A percentile compares a stretch with the other conserved stretches of the same genome.
Evolutionary conservation across 305 asterid genomes (phyloP).

Genomic region (Solanum hybrid): DNA sequence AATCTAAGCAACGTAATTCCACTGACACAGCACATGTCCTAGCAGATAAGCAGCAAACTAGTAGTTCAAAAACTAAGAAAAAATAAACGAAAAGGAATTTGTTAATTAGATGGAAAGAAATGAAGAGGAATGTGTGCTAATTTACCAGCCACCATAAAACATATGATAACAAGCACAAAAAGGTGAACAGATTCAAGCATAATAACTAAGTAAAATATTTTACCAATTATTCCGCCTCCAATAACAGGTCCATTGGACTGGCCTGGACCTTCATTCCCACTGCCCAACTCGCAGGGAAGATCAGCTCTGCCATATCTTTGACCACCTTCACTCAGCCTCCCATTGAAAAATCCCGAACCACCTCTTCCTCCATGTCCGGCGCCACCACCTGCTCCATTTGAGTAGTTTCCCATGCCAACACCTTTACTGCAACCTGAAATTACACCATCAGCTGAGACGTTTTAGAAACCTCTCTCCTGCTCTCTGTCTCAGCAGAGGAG

Average conservation of each 20-base stretch:
- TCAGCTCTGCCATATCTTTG: slow-evolving; percentile 75
- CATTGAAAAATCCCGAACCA: slow-evolving; percentile 74
- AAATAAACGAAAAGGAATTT: neutral
- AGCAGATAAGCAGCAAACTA: neutral
- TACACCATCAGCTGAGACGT: slow-evolving; percentile 18
- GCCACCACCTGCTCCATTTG: slow-evolving; percentile 91
- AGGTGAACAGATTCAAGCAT: neutral
- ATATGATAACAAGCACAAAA: neutral
- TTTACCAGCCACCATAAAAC: neutral
- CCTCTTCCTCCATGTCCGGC: slow-evolving; percentile 99
- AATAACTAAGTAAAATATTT: slow-evolving; percentile 6
- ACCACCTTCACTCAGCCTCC: slow-evolving; percentile 78
- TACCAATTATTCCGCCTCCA: slow-evolving; percentile 97
- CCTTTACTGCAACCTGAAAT: slow-evolving; percentile 83
- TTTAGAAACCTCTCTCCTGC: neutral
- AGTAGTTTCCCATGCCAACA: slow-evolving; percentile 88
- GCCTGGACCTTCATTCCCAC: slow-evolving; percentile 74
- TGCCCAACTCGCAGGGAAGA: slow-evolving; percentile 96
- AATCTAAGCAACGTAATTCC: neutral
- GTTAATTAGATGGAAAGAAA: neutral
- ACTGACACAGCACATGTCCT: neutral
- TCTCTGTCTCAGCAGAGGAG: neutral
- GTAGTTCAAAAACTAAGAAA: neutral
- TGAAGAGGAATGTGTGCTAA: neutral
- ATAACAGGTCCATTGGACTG: slow-evolving; percentile 62